A percentile compares a stretch with the other conserved stretches of the same genome.
phyloP scores from a whole-genome alignment of 495 filamentous ascomycete species.

The Penicillium dipodomyicola region DNA sequence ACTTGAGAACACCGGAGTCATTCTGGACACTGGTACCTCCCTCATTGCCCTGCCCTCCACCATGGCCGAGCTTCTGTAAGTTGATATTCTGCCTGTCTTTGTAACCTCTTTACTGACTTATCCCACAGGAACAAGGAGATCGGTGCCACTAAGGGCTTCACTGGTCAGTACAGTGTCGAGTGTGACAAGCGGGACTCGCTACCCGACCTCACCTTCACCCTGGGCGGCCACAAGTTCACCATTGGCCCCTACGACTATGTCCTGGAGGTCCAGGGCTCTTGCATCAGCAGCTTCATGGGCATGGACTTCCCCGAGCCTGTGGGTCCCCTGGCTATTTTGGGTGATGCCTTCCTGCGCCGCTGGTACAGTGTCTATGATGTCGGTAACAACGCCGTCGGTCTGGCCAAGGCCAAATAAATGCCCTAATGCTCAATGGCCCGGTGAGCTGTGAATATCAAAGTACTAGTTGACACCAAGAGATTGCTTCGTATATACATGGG shows the following conservation, averaged over 20 bases:
- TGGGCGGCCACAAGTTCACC: conserved; percentile 85
- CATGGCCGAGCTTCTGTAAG: conserved; percentile 87
- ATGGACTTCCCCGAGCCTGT: conserved; percentile 94
- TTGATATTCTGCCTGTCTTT: conserved; percentile 8
- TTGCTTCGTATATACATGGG: conserved; percentile 26
- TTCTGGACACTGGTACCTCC: conserved; percentile 98
- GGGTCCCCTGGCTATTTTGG: conserved; percentile 92
- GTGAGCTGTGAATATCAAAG: conserved; percentile 15
- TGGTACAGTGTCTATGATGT: conserved; percentile 98
- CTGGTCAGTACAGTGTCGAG: conserved; percentile 92
- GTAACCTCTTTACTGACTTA: conserved; percentile 23
- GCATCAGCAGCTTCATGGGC: conserved; percentile 96
- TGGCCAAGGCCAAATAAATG: conserved; percentile 75
- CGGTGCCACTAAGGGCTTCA: conserved; percentile 93
- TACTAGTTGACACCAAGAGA: conserved; percentile 13
- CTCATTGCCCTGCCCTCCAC: conserved; percentile 91
- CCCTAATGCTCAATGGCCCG: neutral
- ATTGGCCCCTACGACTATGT: conserved; percentile 92
- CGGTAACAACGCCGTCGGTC: conserved; percentile 76
- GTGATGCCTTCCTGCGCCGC: conserved; percentile 93
- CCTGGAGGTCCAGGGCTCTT: conserved; percentile 89
- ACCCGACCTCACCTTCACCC: conserved; percentile 84
- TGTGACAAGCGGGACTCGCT: conserved; percentile 79
- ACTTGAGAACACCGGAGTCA: conserved; percentile 89
- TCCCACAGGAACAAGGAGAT: conserved; percentile 79